Evolutionary conservation across 2,329 filamentous ascomycete species (phyloP), one percentile per base, ranked within the genome.

Genomic region (Penicillium sp.): DNA sequence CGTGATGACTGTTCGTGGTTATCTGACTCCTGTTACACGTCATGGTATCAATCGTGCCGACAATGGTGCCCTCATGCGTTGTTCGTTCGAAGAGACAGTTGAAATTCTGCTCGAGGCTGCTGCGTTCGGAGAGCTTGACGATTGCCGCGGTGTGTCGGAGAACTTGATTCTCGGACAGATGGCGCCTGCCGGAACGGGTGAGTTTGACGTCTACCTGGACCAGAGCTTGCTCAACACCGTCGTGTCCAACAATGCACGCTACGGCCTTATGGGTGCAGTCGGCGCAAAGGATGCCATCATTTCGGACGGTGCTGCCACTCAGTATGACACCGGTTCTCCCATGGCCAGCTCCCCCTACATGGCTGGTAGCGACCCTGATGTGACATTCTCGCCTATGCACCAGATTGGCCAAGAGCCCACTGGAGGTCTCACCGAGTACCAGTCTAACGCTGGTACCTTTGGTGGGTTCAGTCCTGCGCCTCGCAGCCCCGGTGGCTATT

Each of bases 41-140:
- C 94, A 99, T 72, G 94, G 94, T 78, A 99, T 99, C 80, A 99
- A 99, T 80, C 87, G 94, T 67, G 91, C 93, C 26, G 94, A 99
- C 71, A 99, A 95, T 59, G 94, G 94, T 80, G 95, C 94, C 10
- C 82, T 99, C 67, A 99, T 99, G 94, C 89, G 94, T 74, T 99
- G 95, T 82, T 99, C 94, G 2, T 99, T 99, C 77, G 94, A 99
- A 77, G 95, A 99, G 75, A 99, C 94, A 0, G 94, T 99, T 38
- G 95, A 99, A 72, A 99, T 99, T 80, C 81, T 99, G 50, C 85
- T 99, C 19, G 94, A 99, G 72, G 95, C 94, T 58, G 94, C 94
- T 25, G 91, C 91, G 16, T 90, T 90, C 48, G 94, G 94, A 72
- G 94, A 99, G 75, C 83, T 99, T 31, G 94, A 99, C 70, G 94